These are phyloP conservation scores for Geranomyces michiganensis DNA, from an alignment of 192 early-diverging fungal genomes.

Conservation along the genomic window DNA sequence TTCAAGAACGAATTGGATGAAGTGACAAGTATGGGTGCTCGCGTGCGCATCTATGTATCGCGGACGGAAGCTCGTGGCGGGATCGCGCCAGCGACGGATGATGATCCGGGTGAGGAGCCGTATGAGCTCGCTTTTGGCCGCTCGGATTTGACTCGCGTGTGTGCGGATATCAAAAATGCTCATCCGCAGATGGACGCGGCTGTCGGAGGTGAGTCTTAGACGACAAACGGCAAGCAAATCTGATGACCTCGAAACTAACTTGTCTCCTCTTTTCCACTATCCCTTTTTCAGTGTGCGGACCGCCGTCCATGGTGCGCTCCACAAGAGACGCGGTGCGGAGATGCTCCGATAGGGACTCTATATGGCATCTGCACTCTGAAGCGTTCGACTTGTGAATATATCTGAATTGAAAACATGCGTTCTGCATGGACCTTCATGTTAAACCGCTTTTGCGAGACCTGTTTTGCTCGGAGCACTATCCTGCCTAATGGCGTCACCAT, in stretches of 20 bases:
- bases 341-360: conserved; percentile 14
- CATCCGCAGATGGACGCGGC: conserved; percentile 13
- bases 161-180: conserved; percentile 10
- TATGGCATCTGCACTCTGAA: conserved; percentile 27
- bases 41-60: conserved; percentile 10
- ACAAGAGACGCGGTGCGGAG: conserved; percentile 5
- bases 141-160: not conserved
- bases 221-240: too few relatives aligned
- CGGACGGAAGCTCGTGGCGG: not conserved
- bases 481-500: too few relatives aligned
- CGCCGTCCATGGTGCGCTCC: not conserved
- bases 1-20: conserved; percentile 1
- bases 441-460: too few relatives aligned
- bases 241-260: too few relatives aligned
- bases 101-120: not conserved
- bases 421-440: too few relatives aligned
- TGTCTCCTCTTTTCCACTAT: not conserved
- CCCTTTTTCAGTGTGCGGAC: conserved; percentile 18
- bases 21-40: not conserved
- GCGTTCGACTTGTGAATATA: too few relatives aligned
- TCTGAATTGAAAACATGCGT: too few relatives aligned
- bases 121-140: conserved; percentile 5
- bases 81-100: not conserved
- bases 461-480: too few relatives aligned
- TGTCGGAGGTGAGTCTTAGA: conserved; percentile 12